These are phyloP conservation scores for Trametes cinnabarina DNA, from an alignment of 768 basidiomycete genomes.

Conservation along the genomic window DNA sequence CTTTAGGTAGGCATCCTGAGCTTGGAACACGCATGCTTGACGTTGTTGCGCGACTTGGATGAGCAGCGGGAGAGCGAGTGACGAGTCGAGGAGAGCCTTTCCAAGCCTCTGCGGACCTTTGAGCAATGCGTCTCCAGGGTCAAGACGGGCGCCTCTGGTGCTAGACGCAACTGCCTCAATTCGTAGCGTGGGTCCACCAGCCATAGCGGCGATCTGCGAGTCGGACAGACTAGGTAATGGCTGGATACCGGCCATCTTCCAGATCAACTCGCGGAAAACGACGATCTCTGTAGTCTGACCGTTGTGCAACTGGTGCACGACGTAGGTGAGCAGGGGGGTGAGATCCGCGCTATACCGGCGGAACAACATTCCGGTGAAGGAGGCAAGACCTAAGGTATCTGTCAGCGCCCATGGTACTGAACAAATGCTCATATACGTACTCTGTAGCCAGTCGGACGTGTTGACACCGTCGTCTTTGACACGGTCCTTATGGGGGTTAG, in stretches of 20 bases:
- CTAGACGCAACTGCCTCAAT: constrained; percentile 84
- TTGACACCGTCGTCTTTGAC: constrained; percentile 93
- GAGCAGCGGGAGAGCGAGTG: constrained; percentile 82
- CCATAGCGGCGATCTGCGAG: constrained; percentile 85
- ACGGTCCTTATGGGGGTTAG: constrained; percentile 76
- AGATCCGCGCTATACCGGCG: constrained; percentile 82
- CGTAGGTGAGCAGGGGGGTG: constrained; percentile 80
- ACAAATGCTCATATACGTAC: constrained; percentile 44
- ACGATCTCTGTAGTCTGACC: constrained; percentile 85
- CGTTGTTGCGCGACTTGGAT: constrained; percentile 91
- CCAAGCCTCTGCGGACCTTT: constrained; percentile 71
- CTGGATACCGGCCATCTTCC: constrained; percentile 94
- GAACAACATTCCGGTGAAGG: constrained; percentile 92
- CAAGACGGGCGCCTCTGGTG: constrained; percentile 71
- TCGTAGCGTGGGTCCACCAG: constrained; percentile 82
- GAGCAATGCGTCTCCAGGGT: constrained; percentile 59
- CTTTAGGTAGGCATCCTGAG: constrained; percentile 76
- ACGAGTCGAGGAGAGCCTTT: constrained; percentile 61
- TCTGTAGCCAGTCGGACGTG: constrained; percentile 87
- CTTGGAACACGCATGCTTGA: constrained; percentile 76
- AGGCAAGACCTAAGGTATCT: constrained; percentile 67
- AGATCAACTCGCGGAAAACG: constrained; percentile 88
- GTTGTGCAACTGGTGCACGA: constrained; percentile 85
- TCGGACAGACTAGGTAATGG: constrained; percentile 88
- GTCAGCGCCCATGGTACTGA: background rate